Evolutionary conservation across 345 rosid species (phyloP).

Genomic region (Sonneratia caseolaris): DNA sequence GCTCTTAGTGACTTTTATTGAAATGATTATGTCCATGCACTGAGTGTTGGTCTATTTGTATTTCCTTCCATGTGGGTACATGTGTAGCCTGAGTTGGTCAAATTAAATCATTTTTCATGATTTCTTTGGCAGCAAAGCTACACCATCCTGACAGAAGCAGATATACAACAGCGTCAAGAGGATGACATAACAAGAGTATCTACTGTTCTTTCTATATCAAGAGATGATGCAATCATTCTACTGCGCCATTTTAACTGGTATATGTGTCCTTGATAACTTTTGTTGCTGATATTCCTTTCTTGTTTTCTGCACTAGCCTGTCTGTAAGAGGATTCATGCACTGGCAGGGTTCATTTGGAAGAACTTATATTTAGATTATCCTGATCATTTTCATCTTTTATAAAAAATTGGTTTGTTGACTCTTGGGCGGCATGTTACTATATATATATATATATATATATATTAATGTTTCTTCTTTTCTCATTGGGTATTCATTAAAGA

Average conservation of each 20-base stretch:
- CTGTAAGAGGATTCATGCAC: neutral
- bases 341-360: neutral
- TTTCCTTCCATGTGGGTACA: neutral
- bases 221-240: constrained; percentile 49
- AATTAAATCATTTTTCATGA: neutral
- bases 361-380: neutral
- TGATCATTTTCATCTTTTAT: neutral
- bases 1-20: neutral
- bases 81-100: neutral
- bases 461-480: constrained; percentile 9
- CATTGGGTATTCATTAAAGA: neutral
- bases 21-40: neutral
- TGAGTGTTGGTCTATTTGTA: neutral
- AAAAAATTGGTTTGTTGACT: neutral
- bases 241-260: constrained; percentile 83
- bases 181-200: constrained; percentile 67
- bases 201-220: constrained; percentile 66
- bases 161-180: constrained; percentile 54
- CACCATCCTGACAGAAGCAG: constrained; percentile 58
- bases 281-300: constrained; percentile 2
- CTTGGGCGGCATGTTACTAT: neutral
- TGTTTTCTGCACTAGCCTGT: neutral
- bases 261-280: constrained; percentile 3
- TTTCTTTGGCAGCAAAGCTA: constrained; percentile 44
- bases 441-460: neutral